Evolutionary conservation across 2,329 filamentous ascomycete species (phyloP).

Genomic region (Aspergillus pseudoterreus): DNA sequence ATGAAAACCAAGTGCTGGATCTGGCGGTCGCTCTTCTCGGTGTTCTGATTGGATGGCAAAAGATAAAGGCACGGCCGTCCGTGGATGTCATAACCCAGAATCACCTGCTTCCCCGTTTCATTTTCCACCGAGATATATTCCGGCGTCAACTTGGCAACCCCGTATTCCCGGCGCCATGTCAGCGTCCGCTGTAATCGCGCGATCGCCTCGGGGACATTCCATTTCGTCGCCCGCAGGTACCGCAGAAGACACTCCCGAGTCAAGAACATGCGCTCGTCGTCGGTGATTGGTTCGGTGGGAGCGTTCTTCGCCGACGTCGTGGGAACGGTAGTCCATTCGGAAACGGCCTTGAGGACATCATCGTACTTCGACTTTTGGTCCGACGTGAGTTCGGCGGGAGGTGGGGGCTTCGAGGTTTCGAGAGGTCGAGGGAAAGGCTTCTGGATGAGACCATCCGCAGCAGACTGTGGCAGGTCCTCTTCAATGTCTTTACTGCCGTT

Average conservation of each 20-base stretch:
- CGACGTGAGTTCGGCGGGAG: slow-evolving; percentile 60
- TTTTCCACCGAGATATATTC: slow-evolving; percentile 93
- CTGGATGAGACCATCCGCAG: slow-evolving; percentile 42
- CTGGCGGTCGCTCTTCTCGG: slow-evolving; percentile 77
- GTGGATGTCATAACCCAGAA: slow-evolving; percentile 81
- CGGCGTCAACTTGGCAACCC: slow-evolving; percentile 66
- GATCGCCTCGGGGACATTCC: slow-evolving; percentile 70
- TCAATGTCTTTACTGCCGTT: slow-evolving; percentile 14
- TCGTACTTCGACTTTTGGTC: slow-evolving; percentile 83
- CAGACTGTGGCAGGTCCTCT: slow-evolving; percentile 34
- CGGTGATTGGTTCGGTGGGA: slow-evolving; percentile 62
- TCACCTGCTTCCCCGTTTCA: slow-evolving; percentile 91
- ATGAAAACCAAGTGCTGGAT: slow-evolving; percentile 94
- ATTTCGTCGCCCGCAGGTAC: slow-evolving; percentile 91
- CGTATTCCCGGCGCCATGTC: slow-evolving; percentile 87
- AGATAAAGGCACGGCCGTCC: slow-evolving; percentile 88
- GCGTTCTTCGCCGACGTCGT: slow-evolving; percentile 59
- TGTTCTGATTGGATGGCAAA: slow-evolving; percentile 88
- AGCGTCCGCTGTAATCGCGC: slow-evolving; percentile 78
- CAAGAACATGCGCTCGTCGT: slow-evolving; percentile 82
- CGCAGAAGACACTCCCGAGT: slow-evolving; percentile 88
- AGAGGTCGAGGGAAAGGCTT: slow-evolving; percentile 60
- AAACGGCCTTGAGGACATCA: slow-evolving; percentile 66
- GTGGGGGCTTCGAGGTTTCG: slow-evolving; percentile 54
- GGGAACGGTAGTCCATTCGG: slow-evolving; percentile 67